phyloP scores from a whole-genome alignment of 2,329 filamentous ascomycete species.

The Apiospora saccharicola region DNA sequence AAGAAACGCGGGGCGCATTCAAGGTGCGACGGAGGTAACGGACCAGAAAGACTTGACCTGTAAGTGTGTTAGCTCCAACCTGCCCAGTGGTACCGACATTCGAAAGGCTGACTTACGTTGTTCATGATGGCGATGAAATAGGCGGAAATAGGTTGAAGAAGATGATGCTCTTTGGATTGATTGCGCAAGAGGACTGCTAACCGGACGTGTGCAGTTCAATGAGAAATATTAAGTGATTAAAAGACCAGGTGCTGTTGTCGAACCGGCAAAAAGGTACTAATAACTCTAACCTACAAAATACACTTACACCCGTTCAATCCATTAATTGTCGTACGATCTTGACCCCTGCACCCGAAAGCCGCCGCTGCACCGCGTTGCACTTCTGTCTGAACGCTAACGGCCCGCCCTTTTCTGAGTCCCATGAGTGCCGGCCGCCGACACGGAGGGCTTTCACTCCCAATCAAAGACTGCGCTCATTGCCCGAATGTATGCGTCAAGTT shows the following conservation, averaged over 20 bases:
- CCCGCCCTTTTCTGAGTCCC: not conserved
- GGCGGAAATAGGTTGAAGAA: not conserved
- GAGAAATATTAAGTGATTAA: constrained; percentile 17
- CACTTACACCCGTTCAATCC: not conserved
- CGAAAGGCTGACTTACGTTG: constrained; percentile 27
- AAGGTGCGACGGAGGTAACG: constrained; percentile 9
- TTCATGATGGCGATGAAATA: constrained; percentile 28
- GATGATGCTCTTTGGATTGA: not conserved
- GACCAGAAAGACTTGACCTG: constrained; percentile 33
- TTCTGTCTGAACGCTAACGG: not conserved
- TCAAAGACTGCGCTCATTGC: not conserved
- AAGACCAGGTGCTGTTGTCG: not conserved
- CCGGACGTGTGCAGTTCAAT: not conserved
- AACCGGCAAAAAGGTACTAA: constrained; percentile 13
- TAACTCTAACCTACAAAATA: not conserved
- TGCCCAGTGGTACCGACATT: not conserved
- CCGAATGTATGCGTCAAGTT: not conserved
- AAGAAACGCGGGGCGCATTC: constrained; percentile 32
- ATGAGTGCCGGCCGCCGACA: constrained; percentile 11
- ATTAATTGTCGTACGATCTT: constrained; percentile 12
- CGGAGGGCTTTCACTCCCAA: not conserved
- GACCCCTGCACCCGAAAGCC: constrained; percentile 18
- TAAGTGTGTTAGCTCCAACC: constrained; percentile 23
- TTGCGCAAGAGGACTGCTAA: not conserved
- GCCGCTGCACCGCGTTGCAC: constrained; percentile 2